These are phyloP conservation scores for Pseudocercospora fuligena DNA, from an alignment of 2,329 filamentous ascomycete species.

Conservation along the genomic window DNA sequence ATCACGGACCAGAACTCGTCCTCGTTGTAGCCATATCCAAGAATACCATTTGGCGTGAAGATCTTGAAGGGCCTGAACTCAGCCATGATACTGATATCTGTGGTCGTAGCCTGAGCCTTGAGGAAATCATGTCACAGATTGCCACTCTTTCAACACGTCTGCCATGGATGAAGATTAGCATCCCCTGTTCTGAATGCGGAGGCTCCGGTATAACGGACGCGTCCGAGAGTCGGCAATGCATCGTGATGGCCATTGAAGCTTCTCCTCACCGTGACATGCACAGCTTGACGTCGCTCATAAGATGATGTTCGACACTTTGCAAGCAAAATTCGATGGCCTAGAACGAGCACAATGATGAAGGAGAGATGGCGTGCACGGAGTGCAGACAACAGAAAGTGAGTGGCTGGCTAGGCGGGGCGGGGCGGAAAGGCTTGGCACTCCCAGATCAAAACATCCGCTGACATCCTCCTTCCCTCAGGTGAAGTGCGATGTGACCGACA, in stretches of 20 bases:
- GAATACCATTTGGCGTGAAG: constrained; percentile 42
- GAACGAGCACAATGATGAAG: no score
- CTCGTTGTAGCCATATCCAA: constrained; percentile 17
- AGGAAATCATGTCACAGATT: not conserved
- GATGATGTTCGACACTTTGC: not conserved
- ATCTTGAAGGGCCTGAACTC: constrained; percentile 28
- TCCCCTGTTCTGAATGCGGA: not conserved
- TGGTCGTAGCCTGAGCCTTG: not conserved
- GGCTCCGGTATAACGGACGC: not conserved
- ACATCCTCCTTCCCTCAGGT: not conserved
- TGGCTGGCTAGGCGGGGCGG: not conserved
- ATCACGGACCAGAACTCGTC: not conserved
- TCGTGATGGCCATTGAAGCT: no score
- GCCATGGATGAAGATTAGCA: not conserved
- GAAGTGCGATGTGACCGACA: not conserved
- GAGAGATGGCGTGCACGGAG: not conserved
- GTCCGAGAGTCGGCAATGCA: not conserved
- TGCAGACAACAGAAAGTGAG: not conserved
- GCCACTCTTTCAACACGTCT: not conserved
- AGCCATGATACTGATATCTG: not conserved
- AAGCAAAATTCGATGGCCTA: no score
- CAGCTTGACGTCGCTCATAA: not conserved
- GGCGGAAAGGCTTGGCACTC: not conserved
- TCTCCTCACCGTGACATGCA: not conserved
- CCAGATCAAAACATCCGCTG: not conserved